Evolutionary conservation across 495 filamentous ascomycete species (phyloP).

Genomic region (Cudoniella acicularis): DNA sequence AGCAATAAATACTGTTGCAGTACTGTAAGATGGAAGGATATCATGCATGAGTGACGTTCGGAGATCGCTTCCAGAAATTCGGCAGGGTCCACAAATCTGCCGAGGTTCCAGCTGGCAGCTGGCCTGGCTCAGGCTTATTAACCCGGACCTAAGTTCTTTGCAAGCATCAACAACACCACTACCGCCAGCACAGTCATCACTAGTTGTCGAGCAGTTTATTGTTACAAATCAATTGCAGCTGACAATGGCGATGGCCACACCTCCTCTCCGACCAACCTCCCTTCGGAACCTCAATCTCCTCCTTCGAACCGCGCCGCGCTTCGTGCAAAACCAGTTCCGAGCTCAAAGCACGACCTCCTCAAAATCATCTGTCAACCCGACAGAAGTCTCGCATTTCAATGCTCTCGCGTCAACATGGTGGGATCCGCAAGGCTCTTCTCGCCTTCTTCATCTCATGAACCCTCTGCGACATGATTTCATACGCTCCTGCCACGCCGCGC

Average conservation of each 20-base stretch:
- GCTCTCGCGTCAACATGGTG: slow-evolving; percentile 92
- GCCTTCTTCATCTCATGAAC: slow-evolving; percentile 96
- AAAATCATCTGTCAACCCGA: slow-evolving; percentile 70
- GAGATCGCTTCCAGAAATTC: too few relatives aligned
- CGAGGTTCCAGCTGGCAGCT: too few relatives aligned
- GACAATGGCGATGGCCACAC: slow-evolving; percentile 3
- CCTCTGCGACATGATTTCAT: slow-evolving; percentile 94
- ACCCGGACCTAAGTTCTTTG: background rate
- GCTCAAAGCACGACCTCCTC: slow-evolving; percentile 36
- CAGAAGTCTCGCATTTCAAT: slow-evolving; percentile 92
- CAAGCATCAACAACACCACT: background rate
- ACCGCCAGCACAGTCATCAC: background rate
- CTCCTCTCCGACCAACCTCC: slow-evolving; percentile 20
- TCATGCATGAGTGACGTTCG: background rate
- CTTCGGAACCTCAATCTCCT: slow-evolving; percentile 26
- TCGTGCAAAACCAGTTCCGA: slow-evolving; percentile 22
- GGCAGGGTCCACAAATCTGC: too few relatives aligned
- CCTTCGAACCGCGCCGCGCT: slow-evolving; percentile 24
- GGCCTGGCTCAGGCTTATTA: background rate
- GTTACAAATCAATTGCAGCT: background rate
- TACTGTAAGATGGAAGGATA: background rate
- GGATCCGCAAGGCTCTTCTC: slow-evolving; percentile 91
- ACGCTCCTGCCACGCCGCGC: slow-evolving; percentile 56
- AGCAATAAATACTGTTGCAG: background rate
- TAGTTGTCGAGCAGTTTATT: background rate